Evolutionary conservation across 208 protist species (phyloP).

Genomic region (Leishmania mexicana): DNA sequence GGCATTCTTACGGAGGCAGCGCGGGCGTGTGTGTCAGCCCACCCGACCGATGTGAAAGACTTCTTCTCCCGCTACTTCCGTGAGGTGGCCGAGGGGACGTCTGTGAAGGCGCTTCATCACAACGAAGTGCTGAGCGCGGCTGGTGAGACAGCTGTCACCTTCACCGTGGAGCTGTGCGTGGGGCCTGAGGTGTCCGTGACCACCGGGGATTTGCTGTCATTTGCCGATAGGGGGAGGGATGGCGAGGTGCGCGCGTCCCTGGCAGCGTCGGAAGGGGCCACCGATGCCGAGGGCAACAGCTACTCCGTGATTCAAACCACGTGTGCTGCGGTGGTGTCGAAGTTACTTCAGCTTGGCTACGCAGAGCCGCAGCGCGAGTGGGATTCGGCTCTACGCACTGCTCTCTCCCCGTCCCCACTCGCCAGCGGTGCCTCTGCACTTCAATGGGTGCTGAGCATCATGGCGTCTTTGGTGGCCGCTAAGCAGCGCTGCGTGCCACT

Average conservation of each 20-base stretch:
- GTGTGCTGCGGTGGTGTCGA: slow-evolving; percentile 15
- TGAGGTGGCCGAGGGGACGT: slow-evolving; percentile 41
- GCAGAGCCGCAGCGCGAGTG: slow-evolving; percentile 35
- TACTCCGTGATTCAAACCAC: background rate
- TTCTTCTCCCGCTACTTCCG: slow-evolving; percentile 78
- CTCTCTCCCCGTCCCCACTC: background rate
- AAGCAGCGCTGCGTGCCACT: slow-evolving; percentile 37
- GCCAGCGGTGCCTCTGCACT: slow-evolving; percentile 13
- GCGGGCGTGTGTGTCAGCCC: slow-evolving; percentile 70
- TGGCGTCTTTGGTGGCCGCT: slow-evolving; percentile 51
- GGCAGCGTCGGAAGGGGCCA: background rate
- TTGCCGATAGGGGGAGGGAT: background rate
- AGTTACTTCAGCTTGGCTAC: slow-evolving; percentile 28
- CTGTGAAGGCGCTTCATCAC: slow-evolving; percentile 34
- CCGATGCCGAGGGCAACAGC: background rate
- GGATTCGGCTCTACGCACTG: slow-evolving; percentile 25
- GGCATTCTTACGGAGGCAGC: slow-evolving; percentile 75
- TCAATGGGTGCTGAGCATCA: slow-evolving; percentile 56
- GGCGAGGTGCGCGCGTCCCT: background rate
- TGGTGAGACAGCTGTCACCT: slow-evolving; percentile 28
- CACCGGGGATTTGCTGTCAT: background rate
- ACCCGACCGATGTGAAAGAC: slow-evolving; percentile 49
- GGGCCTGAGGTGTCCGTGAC: slow-evolving; percentile 24
- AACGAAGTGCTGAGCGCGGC: slow-evolving; percentile 31
- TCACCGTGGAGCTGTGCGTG: slow-evolving; percentile 26